Percentiles rank a stretch among this genome's conserved stretches.
These are phyloP conservation scores for Chaetomiaceae sp. DNA, from an alignment of 2,329 filamentous ascomycete genomes.

Conservation along the genomic window DNA sequence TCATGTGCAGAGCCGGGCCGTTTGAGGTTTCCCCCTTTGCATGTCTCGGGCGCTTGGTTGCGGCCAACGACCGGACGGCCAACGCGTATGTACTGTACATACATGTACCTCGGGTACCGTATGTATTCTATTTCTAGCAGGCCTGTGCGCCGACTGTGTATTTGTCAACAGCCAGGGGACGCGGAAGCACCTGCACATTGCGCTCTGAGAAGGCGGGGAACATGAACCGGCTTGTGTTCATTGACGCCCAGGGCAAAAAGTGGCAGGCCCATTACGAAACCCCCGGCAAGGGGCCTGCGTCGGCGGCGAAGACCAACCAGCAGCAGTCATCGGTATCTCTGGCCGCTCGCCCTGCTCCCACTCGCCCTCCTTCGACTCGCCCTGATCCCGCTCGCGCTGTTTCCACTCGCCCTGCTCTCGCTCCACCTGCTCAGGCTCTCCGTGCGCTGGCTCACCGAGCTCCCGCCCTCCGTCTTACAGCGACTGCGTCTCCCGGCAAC, in stretches of 20 bases:
- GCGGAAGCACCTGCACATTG: not conserved
- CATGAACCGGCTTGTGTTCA: not conserved
- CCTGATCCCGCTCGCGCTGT: not conserved
- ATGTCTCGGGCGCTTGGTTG: not conserved
- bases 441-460: not conserved
- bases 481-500: not conserved
- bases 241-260: not conserved
- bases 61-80: not conserved
- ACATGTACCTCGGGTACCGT: not conserved
- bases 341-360: not conserved
- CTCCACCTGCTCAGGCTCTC: not conserved
- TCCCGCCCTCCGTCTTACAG: not conserved
- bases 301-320: not conserved
- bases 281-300: not conserved
- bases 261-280: not conserved
- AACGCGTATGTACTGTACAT: not conserved
- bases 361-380: not conserved
- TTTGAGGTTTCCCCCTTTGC: not conserved
- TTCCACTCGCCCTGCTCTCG: not conserved
- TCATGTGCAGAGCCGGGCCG: not conserved
- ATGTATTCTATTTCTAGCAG: not conserved
- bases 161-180: not conserved
- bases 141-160: not conserved
- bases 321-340: not conserved
- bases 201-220: not conserved